Evolutionary conservation across 768 basidiomycete species (phyloP).

Genomic region (Hypholoma sublateritium): DNA sequence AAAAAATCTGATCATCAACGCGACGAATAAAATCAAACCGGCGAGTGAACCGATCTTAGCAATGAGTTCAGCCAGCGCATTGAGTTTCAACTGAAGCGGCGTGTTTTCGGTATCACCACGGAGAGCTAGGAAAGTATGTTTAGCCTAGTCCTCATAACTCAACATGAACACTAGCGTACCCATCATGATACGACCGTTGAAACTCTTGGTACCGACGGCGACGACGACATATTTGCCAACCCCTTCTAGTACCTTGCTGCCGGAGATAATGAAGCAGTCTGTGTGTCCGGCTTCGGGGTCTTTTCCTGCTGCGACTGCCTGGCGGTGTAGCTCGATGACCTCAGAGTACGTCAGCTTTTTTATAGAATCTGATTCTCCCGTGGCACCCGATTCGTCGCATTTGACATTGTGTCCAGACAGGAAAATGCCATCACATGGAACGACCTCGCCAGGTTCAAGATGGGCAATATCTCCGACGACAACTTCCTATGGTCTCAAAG

Average conservation of each 20-base stretch:
- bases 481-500: conserved; percentile 58
- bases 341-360: conserved; percentile 82
- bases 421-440: conserved; percentile 97
- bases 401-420: conserved; percentile 89
- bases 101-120: conserved; percentile 87
- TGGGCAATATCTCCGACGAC: conserved; percentile 92
- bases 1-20: conserved; percentile 93
- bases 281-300: conserved; percentile 49
- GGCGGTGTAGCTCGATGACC: conserved; percentile 52
- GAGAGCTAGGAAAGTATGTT: conserved; percentile 53
- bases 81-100: conserved; percentile 92
- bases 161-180: conserved; percentile 47
- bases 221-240: conserved; percentile 92
- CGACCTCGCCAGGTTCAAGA: conserved; percentile 92
- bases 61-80: conserved; percentile 91
- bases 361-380: conserved; percentile 96
- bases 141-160: not conserved
- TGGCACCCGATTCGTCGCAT: conserved; percentile 96
- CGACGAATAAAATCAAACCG: conserved; percentile 76
- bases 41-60: conserved; percentile 86
- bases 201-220: conserved; percentile 88
- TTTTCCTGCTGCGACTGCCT: conserved; percentile 25
- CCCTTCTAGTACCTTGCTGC: conserved; percentile 92
- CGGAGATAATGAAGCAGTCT: conserved; percentile 91
- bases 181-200: conserved; percentile 98